These are phyloP conservation scores for Fusarium oligoseptatum DNA, from an alignment of 2,329 filamentous ascomycete species.

Conservation along the genomic window DNA sequence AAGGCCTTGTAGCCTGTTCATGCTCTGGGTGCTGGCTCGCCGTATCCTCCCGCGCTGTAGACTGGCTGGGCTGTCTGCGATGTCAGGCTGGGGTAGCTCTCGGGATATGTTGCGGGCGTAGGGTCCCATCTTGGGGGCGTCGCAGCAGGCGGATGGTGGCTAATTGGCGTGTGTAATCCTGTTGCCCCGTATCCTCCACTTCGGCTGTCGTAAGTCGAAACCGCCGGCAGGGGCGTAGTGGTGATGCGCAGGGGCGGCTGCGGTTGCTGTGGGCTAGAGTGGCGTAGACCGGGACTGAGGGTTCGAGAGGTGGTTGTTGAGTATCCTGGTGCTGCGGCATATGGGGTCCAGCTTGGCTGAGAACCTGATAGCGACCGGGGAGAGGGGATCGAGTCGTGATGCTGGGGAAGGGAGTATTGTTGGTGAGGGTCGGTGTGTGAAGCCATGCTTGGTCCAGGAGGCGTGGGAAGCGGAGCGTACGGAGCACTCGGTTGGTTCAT, in stretches of 20 bases:
- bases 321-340: constrained; percentile 53
- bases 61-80: constrained; percentile 54
- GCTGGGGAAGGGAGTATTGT: constrained; percentile 58
- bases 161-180: constrained; percentile 57
- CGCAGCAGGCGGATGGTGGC: constrained; percentile 53
- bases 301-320: constrained; percentile 55
- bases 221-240: constrained; percentile 55
- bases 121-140: constrained; percentile 59
- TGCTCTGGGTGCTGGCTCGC: constrained; percentile 58
- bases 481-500: constrained; percentile 56
- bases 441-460: constrained; percentile 54
- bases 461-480: constrained; percentile 63
- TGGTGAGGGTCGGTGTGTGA: constrained; percentile 51
- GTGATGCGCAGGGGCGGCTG: constrained; percentile 54
- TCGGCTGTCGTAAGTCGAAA: constrained; percentile 55
- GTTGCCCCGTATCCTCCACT: constrained; percentile 56
- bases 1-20: constrained; percentile 46
- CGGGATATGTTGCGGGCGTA: constrained; percentile 54
- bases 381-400: constrained; percentile 65
- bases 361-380: constrained; percentile 65
- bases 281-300: constrained; percentile 55
- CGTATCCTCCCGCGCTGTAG: constrained; percentile 59
- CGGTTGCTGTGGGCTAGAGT: constrained; percentile 52
- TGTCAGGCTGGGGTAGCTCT: constrained; percentile 55
- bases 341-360: constrained; percentile 63